These are phyloP conservation scores for Davidsoniella australis DNA, from an alignment of 2,329 filamentous ascomycete species.

Conservation along the genomic window DNA sequence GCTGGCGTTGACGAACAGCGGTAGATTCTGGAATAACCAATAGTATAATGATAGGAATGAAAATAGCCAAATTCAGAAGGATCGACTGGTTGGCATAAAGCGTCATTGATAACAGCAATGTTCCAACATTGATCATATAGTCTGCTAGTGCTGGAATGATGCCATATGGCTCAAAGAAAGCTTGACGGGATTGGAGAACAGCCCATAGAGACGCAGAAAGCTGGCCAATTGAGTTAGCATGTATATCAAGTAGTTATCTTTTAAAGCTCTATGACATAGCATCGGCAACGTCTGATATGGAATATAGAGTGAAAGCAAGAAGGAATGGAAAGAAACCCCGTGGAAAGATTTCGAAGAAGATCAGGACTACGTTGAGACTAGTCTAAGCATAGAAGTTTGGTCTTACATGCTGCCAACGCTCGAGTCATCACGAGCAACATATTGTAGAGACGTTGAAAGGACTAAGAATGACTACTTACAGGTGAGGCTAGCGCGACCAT, in stretches of 20 bases:
- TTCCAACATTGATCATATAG: constrained; percentile 71
- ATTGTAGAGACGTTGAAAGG: neutral
- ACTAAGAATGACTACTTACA: constrained; percentile 35
- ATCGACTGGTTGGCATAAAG: constrained; percentile 59
- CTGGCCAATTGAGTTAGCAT: constrained; percentile 27
- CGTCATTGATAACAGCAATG: constrained; percentile 70
- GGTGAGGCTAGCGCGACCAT: constrained; percentile 69
- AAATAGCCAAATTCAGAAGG: constrained; percentile 47
- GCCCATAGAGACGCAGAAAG: constrained; percentile 76
- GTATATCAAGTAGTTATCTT: constrained; percentile 14
- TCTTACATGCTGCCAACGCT: neutral
- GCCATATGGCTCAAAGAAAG: constrained; percentile 66
- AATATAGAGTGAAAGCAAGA: constrained; percentile 2
- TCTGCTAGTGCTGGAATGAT: constrained; percentile 54
- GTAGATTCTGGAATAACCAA: constrained; percentile 32
- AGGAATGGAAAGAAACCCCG: neutral
- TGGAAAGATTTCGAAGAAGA: neutral
- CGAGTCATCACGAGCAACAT: neutral
- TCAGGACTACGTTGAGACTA: neutral
- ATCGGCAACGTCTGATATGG: neutral
- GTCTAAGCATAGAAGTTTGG: neutral
- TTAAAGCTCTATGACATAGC: too few species aligned
- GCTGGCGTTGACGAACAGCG: constrained; percentile 14
- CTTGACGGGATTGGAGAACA: constrained; percentile 64
- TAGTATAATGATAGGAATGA: constrained; percentile 49